A percentile compares a stretch with the other conserved stretches of the same genome.
These are phyloP conservation scores for Bisporella sp. DNA, from an alignment of 2,329 filamentous ascomycete species.

Conservation along the genomic window DNA sequence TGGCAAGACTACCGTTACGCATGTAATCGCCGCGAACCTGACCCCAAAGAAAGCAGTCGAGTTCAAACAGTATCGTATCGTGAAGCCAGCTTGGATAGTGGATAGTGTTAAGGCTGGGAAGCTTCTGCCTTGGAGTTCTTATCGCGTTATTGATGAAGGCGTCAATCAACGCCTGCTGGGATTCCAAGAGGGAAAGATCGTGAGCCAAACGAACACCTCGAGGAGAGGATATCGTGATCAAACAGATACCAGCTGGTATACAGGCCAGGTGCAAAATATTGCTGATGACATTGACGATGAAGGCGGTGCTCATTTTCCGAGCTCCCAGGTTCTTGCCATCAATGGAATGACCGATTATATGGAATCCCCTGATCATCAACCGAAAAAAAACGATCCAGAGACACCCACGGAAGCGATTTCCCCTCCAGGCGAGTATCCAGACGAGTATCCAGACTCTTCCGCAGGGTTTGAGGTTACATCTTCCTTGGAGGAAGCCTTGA, in stretches of 20 bases:
- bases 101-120: slow-evolving; percentile 80
- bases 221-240: slow-evolving; percentile 70
- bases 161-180: slow-evolving; percentile 71
- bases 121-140: slow-evolving; percentile 79
- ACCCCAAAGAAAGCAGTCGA: slow-evolving; percentile 92
- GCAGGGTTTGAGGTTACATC: slow-evolving; percentile 26
- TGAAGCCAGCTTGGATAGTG: slow-evolving; percentile 90
- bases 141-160: slow-evolving; percentile 79
- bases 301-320: slow-evolving; percentile 28
- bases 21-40: slow-evolving; percentile 86
- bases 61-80: slow-evolving; percentile 80
- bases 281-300: slow-evolving; percentile 35
- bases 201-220: slow-evolving; percentile 57
- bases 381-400: background rate
- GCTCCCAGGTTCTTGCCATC: slow-evolving; percentile 11
- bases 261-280: slow-evolving; percentile 53
- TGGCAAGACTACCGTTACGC: slow-evolving; percentile 88
- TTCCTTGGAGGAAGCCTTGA: slow-evolving; percentile 27
- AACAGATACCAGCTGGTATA: slow-evolving; percentile 77
- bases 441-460: slow-evolving; percentile 11
- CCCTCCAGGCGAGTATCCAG: background rate
- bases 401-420: background rate
- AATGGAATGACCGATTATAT: slow-evolving; percentile 8
- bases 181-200: slow-evolving; percentile 53
- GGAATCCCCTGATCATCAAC: slow-evolving; percentile 2